phyloP scores from a whole-genome alignment of 148 eudicot genomes.

The Arbutus unedo region DNA sequence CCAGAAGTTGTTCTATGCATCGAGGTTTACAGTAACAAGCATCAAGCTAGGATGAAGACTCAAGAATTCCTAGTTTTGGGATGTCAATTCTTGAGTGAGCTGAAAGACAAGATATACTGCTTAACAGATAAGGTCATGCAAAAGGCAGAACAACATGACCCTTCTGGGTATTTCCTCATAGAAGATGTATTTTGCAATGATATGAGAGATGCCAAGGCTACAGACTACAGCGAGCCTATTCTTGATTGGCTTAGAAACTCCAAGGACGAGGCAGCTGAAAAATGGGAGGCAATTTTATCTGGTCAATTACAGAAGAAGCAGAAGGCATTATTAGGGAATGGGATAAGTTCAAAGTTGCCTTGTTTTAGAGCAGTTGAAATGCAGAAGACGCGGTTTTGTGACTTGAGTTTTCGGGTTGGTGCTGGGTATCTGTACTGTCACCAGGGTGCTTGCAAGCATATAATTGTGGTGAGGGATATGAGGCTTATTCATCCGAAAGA shows the following conservation, averaged over 20 bases:
- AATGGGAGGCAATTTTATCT: slow-evolving; percentile 73
- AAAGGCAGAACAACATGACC: slow-evolving; percentile 57
- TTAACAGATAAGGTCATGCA: slow-evolving; percentile 74
- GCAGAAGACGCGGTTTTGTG: slow-evolving; percentile 65
- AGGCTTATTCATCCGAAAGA: slow-evolving; percentile 83
- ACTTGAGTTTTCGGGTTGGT: slow-evolving; percentile 76
- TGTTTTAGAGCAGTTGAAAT: slow-evolving; percentile 52
- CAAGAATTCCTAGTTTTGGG: slow-evolving; percentile 85
- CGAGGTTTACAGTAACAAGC: slow-evolving; percentile 65
- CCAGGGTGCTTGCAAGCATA: slow-evolving; percentile 93
- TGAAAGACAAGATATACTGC: slow-evolving; percentile 77
- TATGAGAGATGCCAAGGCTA: slow-evolving; percentile 56
- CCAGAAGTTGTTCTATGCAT: slow-evolving; percentile 67
- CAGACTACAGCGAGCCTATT: slow-evolving; percentile 77
- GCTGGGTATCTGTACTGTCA: slow-evolving; percentile 92
- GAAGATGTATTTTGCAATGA: slow-evolving; percentile 90
- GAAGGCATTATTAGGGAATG: slow-evolving; percentile 36
- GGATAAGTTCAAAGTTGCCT: slow-evolving; percentile 43
- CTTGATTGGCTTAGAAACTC: slow-evolving; percentile 72
- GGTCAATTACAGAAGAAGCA: slow-evolving; percentile 48
- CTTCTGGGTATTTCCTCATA: slow-evolving; percentile 90
- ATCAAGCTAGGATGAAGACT: slow-evolving; percentile 40
- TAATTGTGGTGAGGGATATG: slow-evolving; percentile 77
- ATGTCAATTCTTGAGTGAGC: slow-evolving; percentile 65
- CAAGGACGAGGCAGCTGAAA: slow-evolving; percentile 60